Evolutionary conservation across 2,329 filamentous ascomycete species (phyloP).

Genomic region (Pseudogymnoascus sp.): DNA sequence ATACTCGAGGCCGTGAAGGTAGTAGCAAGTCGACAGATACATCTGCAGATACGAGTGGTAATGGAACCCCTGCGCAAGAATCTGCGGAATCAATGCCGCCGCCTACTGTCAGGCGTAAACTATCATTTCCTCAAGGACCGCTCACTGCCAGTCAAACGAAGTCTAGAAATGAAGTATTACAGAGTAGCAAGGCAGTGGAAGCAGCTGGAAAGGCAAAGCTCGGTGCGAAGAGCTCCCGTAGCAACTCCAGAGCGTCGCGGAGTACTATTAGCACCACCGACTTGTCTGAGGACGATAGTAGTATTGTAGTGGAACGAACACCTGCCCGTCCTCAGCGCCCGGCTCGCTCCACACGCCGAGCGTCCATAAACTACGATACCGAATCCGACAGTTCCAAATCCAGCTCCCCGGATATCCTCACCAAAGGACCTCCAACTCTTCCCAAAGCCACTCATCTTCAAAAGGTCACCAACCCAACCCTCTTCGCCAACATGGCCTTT

Average conservation of each 20-base stretch:
- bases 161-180: background rate
- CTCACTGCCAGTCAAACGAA: background rate
- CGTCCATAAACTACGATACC: background rate
- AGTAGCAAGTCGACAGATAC: background rate
- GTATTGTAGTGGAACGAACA: background rate
- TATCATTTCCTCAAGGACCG: conserved; percentile 2
- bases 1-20: background rate
- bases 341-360: background rate
- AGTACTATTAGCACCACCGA: background rate
- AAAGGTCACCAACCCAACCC: background rate
- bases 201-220: background rate
- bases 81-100: background rate
- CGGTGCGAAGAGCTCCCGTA: background rate
- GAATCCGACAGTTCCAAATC: background rate
- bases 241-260: background rate
- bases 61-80: background rate
- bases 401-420: background rate
- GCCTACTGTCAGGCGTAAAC: background rate
- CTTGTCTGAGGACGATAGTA: background rate
- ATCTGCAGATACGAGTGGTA: background rate
- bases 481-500: conserved; percentile 77
- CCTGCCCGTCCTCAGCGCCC: background rate
- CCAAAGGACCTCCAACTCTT: background rate
- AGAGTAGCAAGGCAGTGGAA: background rate
- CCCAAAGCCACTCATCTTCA: background rate